phyloP scores from a whole-genome alignment of 1,284 basidiomycete genomes.

The Erythrobasidium hasegawianum region DNA sequence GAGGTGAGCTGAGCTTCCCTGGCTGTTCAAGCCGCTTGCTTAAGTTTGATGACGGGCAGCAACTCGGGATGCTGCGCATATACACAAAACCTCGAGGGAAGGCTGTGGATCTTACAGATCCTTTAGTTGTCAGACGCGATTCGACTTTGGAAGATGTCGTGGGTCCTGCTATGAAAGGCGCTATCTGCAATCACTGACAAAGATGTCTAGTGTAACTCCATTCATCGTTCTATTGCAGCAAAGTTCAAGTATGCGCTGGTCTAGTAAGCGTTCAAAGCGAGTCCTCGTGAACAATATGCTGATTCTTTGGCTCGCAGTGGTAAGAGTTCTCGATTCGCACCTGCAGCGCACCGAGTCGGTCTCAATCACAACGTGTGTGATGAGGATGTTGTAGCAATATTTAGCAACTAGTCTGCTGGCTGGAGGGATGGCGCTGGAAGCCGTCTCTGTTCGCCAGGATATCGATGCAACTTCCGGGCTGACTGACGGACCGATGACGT shows the following conservation, averaged over 20 bases:
- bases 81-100: constrained; percentile 90
- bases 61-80: constrained; percentile 51
- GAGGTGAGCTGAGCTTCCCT: constrained; percentile 49
- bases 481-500: too few species aligned
- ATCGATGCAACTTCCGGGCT: too few species aligned
- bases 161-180: neutral
- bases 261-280: constrained; percentile 58
- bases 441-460: too few species aligned
- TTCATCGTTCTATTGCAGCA: constrained; percentile 62
- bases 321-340: constrained; percentile 53
- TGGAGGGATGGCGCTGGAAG: too few species aligned
- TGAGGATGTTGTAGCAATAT: constrained; percentile 77
- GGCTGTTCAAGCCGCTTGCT: neutral
- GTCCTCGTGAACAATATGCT: too few species aligned
- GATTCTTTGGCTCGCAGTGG: constrained; percentile 36
- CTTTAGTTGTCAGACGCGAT: constrained; percentile 86
- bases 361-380: constrained; percentile 81
- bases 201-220: constrained; percentile 66
- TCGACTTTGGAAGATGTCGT: constrained; percentile 80
- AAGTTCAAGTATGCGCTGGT: constrained; percentile 57
- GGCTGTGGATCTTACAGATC: constrained; percentile 80
- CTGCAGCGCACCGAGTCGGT: constrained; percentile 86
- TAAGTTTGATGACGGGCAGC: constrained; percentile 2
- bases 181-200: neutral
- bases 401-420: constrained; percentile 38